These are phyloP conservation scores for Fusarium sp. DNA, from an alignment of 2,329 filamentous ascomycete genomes.

Conservation along the genomic window DNA sequence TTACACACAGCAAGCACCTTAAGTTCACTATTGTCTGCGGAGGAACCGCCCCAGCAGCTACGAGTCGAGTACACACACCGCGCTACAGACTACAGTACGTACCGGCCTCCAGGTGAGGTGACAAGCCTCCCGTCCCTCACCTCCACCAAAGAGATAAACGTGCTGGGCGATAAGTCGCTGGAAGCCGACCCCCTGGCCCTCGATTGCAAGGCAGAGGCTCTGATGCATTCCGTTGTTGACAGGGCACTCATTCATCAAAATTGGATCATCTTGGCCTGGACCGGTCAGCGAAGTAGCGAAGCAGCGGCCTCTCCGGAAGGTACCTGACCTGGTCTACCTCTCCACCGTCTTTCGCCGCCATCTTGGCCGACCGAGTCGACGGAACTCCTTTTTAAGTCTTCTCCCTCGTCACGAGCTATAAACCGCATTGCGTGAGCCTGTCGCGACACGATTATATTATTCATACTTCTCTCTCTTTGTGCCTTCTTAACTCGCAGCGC, in stretches of 20 bases:
- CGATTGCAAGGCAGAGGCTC: slow-evolving; percentile 31
- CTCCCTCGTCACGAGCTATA: slow-evolving; percentile 29
- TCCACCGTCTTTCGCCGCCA: slow-evolving; percentile 42
- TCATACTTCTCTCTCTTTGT: slow-evolving; percentile 8
- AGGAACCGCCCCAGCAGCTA: slow-evolving; percentile 13
- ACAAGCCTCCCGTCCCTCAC: slow-evolving; percentile 27
- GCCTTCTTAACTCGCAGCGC: slow-evolving; percentile 13
- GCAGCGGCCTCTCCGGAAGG: slow-evolving; percentile 42
- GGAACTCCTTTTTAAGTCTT: slow-evolving; percentile 36
- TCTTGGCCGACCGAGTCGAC: slow-evolving; percentile 32
- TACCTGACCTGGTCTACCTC: slow-evolving; percentile 32
- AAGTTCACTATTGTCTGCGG: slow-evolving; percentile 23
- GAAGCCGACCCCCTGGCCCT: slow-evolving; percentile 19
- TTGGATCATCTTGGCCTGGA: slow-evolving; percentile 42
- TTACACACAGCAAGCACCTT: slow-evolving; percentile 20
- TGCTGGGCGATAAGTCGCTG: slow-evolving; percentile 33
- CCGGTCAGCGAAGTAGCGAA: slow-evolving; percentile 38
- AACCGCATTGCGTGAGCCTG: slow-evolving; percentile 15
- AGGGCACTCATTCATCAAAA: slow-evolving; percentile 40
- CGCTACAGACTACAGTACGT: slow-evolving; percentile 18
- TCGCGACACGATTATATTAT: slow-evolving; percentile 16
- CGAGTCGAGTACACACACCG: slow-evolving; percentile 3
- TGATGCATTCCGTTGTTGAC: slow-evolving; percentile 35
- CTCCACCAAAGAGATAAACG: slow-evolving; percentile 37
- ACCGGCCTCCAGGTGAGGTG: slow-evolving; percentile 17